Conservation (phyloP, 495 filamentous ascomycete genomes). For the Massariosphaeria phaeospora region DNA sequence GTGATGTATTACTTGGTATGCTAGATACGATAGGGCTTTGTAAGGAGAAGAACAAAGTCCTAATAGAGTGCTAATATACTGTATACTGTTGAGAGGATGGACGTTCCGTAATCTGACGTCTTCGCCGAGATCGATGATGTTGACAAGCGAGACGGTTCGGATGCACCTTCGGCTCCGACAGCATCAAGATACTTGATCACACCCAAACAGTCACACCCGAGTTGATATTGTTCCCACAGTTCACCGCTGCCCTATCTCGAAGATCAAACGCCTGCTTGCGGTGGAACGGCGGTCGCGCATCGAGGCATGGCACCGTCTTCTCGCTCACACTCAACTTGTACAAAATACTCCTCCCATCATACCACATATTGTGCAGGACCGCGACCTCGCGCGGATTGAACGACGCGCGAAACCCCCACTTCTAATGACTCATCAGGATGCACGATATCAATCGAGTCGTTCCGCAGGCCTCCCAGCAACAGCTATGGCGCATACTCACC, state of each 20-base stretch:
- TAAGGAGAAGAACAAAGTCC: no score
- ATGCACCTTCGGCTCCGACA: slow-evolving; percentile 23
- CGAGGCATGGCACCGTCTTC: slow-evolving; percentile 62
- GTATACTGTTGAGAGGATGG: no score
- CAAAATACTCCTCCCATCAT: slow-evolving; percentile 62
- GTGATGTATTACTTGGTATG: no score
- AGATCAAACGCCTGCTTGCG: slow-evolving; percentile 40
- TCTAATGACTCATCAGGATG: slow-evolving; percentile 34
- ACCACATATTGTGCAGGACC: slow-evolving; percentile 50
- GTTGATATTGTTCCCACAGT: slow-evolving; percentile 36
- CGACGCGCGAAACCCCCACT: slow-evolving; percentile 39
- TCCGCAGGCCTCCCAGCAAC: slow-evolving; percentile 37
- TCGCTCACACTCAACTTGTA: slow-evolving; percentile 68
- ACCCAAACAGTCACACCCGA: slow-evolving; percentile 41
- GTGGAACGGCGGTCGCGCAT: slow-evolving; percentile 37
- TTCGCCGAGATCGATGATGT: no score
- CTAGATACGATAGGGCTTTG: no score
- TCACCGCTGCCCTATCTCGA: slow-evolving; percentile 37
- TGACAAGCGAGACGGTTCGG: no score
- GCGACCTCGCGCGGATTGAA: slow-evolving; percentile 42
- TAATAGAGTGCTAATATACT: no score
- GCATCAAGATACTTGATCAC: slow-evolving; percentile 36
- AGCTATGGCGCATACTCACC: slow-evolving; percentile 54
- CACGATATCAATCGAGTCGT: slow-evolving; percentile 32
- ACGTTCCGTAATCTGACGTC: no score